phyloP scores from a whole-genome alignment of 1,284 basidiomycete species.

The Fomitopsis schrenkii region DNA sequence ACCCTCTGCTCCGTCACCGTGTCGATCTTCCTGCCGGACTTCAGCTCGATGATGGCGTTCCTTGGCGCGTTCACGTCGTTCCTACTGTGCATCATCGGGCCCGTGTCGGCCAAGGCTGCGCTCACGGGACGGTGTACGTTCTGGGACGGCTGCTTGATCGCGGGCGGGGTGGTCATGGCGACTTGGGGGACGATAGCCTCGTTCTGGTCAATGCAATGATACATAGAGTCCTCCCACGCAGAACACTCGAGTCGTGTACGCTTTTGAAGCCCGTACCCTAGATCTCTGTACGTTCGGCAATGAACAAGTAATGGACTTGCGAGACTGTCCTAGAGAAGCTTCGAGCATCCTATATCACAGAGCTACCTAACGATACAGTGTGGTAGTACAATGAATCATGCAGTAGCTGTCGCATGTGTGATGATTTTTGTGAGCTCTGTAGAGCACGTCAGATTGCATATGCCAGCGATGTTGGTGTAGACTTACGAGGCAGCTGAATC shows the following conservation, averaged over 20 bases:
- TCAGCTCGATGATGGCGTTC: constrained; percentile 89
- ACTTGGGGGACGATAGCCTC: constrained; percentile 76
- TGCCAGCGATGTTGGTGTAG: not conserved
- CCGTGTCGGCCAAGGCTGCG: constrained; percentile 61
- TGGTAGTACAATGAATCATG: constrained; percentile 17
- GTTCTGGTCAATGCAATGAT: constrained; percentile 34
- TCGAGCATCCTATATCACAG: not conserved
- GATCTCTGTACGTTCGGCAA: not conserved
- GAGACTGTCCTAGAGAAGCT: not conserved
- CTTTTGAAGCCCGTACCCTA: not conserved
- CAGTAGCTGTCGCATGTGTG: constrained; percentile 55
- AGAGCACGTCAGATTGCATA: constrained; percentile 9
- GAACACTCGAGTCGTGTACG: not conserved
- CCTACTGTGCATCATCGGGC: constrained; percentile 78
- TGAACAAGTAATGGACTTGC: not conserved
- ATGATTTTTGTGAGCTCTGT: constrained; percentile 85
- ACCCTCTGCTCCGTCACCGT: constrained; percentile 60
- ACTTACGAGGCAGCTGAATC: constrained; percentile 85
- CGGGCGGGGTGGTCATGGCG: constrained; percentile 60
- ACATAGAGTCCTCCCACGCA: not conserved
- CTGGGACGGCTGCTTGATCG: constrained; percentile 57
- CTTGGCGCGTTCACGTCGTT: constrained; percentile 87
- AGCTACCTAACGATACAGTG: constrained; percentile 1
- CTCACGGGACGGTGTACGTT: constrained; percentile 42
- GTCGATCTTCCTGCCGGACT: constrained; percentile 81